Evolutionary conservation across 768 basidiomycete genomes (phyloP).

Genomic region (Chalciporus chontae): DNA sequence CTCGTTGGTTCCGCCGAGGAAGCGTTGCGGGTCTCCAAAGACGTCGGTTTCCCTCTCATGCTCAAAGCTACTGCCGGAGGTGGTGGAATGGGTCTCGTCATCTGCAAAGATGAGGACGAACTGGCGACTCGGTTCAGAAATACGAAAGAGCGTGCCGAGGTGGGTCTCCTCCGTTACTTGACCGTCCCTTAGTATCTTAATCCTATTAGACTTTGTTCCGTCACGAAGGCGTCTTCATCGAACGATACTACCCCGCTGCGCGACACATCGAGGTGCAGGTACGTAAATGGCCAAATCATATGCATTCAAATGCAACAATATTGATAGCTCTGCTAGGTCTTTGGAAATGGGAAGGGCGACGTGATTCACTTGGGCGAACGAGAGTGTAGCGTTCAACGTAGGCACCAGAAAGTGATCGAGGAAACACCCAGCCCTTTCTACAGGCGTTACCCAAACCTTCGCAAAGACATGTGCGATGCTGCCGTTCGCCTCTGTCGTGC

Average conservation of each 20-base stretch:
- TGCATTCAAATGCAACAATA: background rate
- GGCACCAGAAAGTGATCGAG: constrained; percentile 73
- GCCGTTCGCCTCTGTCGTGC: constrained; percentile 46
- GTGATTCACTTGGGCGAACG: constrained; percentile 66
- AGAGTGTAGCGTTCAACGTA: constrained; percentile 65
- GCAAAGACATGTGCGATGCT: constrained; percentile 48
- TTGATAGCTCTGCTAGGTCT: constrained; percentile 41
- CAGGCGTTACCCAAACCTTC: constrained; percentile 38
- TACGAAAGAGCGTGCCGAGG: constrained; percentile 43
- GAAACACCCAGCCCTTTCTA: constrained; percentile 66
- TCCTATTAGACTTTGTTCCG: constrained; percentile 43
- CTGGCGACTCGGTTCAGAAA: constrained; percentile 34
- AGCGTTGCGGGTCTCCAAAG: constrained; percentile 36
- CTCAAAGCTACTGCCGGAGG: constrained; percentile 68
- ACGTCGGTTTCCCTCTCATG: constrained; percentile 58
- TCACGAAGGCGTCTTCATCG: constrained; percentile 52
- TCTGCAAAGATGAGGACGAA: constrained; percentile 44
- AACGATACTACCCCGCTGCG: constrained; percentile 52
- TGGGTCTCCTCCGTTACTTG: constrained; percentile 21
- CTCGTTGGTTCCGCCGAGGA: constrained; percentile 41
- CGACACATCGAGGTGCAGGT: constrained; percentile 70
- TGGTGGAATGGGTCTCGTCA: constrained; percentile 63
- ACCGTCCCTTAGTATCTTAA: background rate
- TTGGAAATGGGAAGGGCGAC: constrained; percentile 59
- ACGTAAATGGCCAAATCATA: background rate